Evolutionary conservation across 164 flowering plant genomes (phyloP).

Genomic region (Sextonia rubra): DNA sequence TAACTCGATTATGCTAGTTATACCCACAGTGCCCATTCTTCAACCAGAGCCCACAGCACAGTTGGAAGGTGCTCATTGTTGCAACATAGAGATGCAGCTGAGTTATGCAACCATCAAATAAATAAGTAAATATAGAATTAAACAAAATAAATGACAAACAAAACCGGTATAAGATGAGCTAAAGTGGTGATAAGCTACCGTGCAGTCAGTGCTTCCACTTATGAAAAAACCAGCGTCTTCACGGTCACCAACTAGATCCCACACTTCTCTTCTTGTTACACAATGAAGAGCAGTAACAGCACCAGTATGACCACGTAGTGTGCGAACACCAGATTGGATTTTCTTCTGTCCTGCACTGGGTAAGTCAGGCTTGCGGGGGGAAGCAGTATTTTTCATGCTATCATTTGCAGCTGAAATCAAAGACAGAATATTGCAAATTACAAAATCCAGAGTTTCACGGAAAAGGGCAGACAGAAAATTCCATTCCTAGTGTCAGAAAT

Average conservation of each 20-base stretch:
- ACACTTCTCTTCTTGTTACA: conserved; percentile 95
- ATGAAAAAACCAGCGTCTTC: conserved; percentile 99
- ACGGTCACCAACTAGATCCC: conserved; percentile 99
- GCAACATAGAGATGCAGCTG: too few species aligned
- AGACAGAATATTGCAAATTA: conserved; percentile 8
- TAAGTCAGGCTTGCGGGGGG: conserved; percentile 58
- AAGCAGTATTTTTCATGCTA: conserved; percentile 29
- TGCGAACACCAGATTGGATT: conserved; percentile 63
- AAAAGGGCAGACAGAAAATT: not conserved
- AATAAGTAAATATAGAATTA: too few species aligned
- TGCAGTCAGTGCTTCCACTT: conserved; percentile 96
- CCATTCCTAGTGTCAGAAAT: not conserved
- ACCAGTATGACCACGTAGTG: conserved; percentile 89
- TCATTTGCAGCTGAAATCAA: conserved; percentile 48
- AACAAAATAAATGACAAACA: too few species aligned
- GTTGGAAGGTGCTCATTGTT: too few species aligned
- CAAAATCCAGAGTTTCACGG: not conserved
- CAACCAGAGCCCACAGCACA: too few species aligned
- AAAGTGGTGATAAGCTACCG: conserved; percentile 33
- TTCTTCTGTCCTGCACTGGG: conserved; percentile 64
- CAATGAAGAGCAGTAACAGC: conserved; percentile 91
- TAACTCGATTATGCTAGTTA: too few species aligned
- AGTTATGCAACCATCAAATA: too few species aligned
- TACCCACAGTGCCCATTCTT: too few species aligned
- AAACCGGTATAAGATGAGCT: too few species aligned